phyloP scores from a whole-genome alignment of 1,284 basidiomycete species.

The Puccinia polysora region DNA sequence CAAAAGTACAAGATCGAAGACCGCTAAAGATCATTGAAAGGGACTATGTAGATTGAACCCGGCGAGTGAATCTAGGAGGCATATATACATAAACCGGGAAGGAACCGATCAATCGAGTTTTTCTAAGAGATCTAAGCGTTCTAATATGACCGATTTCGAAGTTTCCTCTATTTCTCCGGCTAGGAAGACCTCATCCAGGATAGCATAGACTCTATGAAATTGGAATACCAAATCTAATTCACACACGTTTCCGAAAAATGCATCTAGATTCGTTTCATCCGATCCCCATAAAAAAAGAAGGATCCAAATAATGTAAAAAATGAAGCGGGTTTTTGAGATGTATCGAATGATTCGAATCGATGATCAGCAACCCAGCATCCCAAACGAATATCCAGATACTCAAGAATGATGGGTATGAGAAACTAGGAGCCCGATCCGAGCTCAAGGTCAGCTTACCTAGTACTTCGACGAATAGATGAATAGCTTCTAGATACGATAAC shows the following conservation, averaged over 20 bases:
- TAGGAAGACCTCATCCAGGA: conserved; percentile 96
- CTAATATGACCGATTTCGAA: conserved; percentile 86
- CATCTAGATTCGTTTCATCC: conserved; percentile 60
- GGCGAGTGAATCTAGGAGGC: no score
- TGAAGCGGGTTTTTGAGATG: no score
- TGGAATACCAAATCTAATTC: conserved; percentile 96
- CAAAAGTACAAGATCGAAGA: no score
- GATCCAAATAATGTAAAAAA: background rate
- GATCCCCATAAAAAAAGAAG: background rate
- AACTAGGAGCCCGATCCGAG: background rate
- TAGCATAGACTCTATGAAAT: conserved; percentile 96
- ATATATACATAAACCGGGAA: background rate
- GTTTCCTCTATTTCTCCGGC: conserved; percentile 98
- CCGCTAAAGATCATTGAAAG: no score
- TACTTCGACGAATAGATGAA: conserved; percentile 97
- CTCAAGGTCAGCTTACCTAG: conserved; percentile 76
- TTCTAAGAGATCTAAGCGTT: conserved; percentile 55
- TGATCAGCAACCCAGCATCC: conserved; percentile 4
- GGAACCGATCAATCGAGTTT: no score
- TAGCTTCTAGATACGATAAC: conserved; percentile 90
- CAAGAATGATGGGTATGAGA: background rate
- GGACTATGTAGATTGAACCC: no score
- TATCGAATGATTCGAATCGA: no score
- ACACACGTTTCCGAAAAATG: conserved; percentile 97
- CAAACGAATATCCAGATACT: conserved; percentile 2